phyloP scores from a whole-genome alignment of 1,284 basidiomycete species.

The Puccinia polysora region DNA sequence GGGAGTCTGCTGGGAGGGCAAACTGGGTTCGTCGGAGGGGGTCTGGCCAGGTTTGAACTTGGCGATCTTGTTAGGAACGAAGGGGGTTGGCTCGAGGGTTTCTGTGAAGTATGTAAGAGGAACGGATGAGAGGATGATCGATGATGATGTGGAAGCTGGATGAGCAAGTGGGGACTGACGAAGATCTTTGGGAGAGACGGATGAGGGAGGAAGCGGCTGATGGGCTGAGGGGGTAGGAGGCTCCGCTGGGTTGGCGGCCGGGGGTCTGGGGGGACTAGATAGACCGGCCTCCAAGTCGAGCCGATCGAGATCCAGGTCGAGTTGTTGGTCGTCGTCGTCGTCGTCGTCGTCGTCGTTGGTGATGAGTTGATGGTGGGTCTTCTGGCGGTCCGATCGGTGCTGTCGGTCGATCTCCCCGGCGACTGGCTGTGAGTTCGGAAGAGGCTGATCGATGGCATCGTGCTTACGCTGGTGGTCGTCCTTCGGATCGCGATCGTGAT shows the following conservation, averaged over 20 bases:
- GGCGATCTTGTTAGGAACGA: slow-evolving; percentile 33
- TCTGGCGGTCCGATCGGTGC: too few relatives aligned
- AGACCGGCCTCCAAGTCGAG: slow-evolving; percentile 1
- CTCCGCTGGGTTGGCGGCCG: neutral
- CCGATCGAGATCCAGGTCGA: neutral
- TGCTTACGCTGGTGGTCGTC: neutral
- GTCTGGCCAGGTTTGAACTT: slow-evolving; percentile 26
- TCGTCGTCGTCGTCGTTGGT: neutral
- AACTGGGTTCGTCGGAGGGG: slow-evolving; percentile 18
- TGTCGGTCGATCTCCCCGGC: too few relatives aligned
- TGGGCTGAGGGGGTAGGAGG: slow-evolving; percentile 1
- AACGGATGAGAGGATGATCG: neutral
- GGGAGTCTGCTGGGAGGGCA: neutral
- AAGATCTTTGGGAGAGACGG: too few relatives aligned
- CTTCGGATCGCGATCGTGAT: neutral
- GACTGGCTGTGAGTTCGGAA: too few relatives aligned
- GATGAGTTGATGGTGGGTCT: too few relatives aligned
- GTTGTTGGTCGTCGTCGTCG: neutral
- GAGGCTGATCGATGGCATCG: neutral
- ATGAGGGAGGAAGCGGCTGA: too few relatives aligned
- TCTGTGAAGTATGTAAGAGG: too few relatives aligned
- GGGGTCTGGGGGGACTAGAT: neutral
- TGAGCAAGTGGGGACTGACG: too few relatives aligned
- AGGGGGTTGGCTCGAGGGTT: neutral
- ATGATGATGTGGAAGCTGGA: neutral